These are phyloP conservation scores for Wickerhamiella hasegawae DNA, from an alignment of 805 yeast species.

Conservation along the genomic window DNA sequence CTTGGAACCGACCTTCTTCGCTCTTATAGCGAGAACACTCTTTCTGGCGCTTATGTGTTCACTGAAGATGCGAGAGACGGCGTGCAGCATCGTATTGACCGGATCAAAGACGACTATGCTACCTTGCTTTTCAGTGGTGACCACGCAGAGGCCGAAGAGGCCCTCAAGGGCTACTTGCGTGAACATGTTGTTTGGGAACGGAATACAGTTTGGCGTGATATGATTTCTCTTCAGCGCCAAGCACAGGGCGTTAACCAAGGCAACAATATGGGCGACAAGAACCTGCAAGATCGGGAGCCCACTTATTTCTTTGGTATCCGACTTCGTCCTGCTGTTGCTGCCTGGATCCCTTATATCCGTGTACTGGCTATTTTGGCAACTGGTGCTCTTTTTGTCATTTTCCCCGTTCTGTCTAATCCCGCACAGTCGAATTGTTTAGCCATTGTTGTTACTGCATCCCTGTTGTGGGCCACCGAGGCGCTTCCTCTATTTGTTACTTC, in stretches of 20 bases:
- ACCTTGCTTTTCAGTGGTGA: conserved; percentile 28
- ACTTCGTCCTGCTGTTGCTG: conserved; percentile 9
- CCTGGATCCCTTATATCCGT: not conserved
- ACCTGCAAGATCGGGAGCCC: not conserved
- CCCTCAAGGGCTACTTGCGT: conserved; percentile 41
- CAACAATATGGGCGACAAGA: conserved; percentile 13
- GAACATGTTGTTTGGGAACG: conserved; percentile 97
- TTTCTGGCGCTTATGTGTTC: conserved; percentile 40
- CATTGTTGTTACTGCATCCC: conserved; percentile 59
- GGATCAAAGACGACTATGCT: conserved; percentile 40
- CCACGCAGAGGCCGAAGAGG: conserved; percentile 30
- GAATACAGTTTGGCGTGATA: conserved; percentile 94
- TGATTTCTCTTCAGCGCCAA: conserved; percentile 79
- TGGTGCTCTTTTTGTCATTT: conserved; percentile 32
- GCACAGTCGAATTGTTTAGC: conserved; percentile 73
- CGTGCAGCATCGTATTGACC: conserved; percentile 39
- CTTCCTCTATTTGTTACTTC: conserved; percentile 87
- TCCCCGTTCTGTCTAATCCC: conserved; percentile 34
- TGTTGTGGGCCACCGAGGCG: conserved; percentile 92
- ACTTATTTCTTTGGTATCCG: conserved; percentile 1
- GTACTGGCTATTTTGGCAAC: conserved; percentile 17
- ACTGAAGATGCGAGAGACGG: conserved; percentile 28
- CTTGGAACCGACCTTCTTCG: conserved; percentile 43
- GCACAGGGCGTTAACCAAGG: conserved; percentile 46
- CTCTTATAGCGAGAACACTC: conserved; percentile 34